Percentiles rank a stretch among this genome's conserved stretches.
These are phyloP conservation scores for Fusarium praegraminearum DNA, from an alignment of 2,329 filamentous ascomycete species.

Conservation along the genomic window DNA sequence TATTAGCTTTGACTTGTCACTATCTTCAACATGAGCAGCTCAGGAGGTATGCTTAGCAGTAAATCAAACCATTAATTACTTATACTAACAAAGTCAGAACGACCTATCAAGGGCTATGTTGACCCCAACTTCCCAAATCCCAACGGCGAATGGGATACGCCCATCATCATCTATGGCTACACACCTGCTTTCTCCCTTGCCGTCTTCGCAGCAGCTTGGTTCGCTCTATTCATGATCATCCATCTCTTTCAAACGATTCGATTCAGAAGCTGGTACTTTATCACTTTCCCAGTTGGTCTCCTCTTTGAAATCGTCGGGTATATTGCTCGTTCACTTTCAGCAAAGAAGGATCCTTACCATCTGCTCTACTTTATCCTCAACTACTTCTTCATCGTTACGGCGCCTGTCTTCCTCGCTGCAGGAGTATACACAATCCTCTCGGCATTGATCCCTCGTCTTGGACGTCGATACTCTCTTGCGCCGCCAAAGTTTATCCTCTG, in stretches of 20 bases:
- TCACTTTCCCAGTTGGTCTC: constrained; percentile 58
- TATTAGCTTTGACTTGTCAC: constrained; percentile 25
- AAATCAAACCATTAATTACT: background rate
- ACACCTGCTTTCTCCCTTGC: constrained; percentile 60
- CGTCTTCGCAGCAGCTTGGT: constrained; percentile 58
- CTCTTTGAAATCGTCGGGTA: constrained; percentile 65
- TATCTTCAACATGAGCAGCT: constrained; percentile 31
- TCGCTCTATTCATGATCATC: constrained; percentile 55
- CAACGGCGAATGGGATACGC: constrained; percentile 58
- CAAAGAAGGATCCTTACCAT: constrained; percentile 64
- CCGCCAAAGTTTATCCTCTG: constrained; percentile 61
- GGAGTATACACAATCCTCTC: constrained; percentile 67
- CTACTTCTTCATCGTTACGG: constrained; percentile 72
- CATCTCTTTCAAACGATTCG: constrained; percentile 55
- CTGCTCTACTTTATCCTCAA: constrained; percentile 68
- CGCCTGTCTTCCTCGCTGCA: constrained; percentile 68
- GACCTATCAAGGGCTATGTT: constrained; percentile 55
- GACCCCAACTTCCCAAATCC: constrained; percentile 66
- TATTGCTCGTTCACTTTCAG: constrained; percentile 60
- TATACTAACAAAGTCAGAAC: constrained; percentile 9
- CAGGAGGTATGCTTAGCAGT: constrained; percentile 18
- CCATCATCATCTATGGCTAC: constrained; percentile 65
- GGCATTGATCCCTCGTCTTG: constrained; percentile 61
- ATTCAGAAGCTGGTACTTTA: constrained; percentile 60
- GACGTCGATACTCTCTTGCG: constrained; percentile 58